phyloP scores from a whole-genome alignment of 23 red algal species.

The Agarophyton chilense region DNA sequence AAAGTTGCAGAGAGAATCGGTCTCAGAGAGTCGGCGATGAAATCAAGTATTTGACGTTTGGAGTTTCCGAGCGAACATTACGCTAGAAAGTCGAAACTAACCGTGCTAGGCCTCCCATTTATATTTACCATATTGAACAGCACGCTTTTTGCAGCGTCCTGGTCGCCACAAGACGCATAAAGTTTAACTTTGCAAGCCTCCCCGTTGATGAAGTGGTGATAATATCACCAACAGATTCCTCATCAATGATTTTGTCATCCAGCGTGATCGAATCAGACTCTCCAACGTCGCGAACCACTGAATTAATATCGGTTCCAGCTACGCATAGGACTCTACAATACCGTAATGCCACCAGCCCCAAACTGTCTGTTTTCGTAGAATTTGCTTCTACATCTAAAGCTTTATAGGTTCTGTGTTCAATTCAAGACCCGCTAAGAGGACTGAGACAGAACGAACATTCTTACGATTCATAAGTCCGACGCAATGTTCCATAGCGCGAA shows the following conservation, averaged over 20 bases:
- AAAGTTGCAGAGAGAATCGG: background rate
- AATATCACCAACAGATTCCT: background rate
- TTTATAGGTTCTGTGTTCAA: background rate
- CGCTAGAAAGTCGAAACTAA: slow-evolving; percentile 17
- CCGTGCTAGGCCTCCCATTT: background rate
- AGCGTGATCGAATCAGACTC: background rate
- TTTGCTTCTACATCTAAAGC: background rate
- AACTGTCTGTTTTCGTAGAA: background rate
- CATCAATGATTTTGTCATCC: background rate
- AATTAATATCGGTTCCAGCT: background rate
- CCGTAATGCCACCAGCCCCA: background rate
- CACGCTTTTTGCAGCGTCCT: background rate
- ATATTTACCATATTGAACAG: background rate
- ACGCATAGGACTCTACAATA: background rate
- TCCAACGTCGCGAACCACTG: background rate
- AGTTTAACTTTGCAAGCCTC: background rate
- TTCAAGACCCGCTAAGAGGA: slow-evolving; percentile 18
- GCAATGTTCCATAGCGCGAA: background rate
- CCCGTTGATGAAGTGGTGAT: background rate
- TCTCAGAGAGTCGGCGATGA: background rate
- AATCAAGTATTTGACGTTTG: background rate
- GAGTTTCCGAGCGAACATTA: slow-evolving; percentile 21
- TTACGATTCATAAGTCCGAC: background rate
- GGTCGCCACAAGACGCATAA: background rate
- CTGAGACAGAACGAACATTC: background rate